Percentiles rank a stretch among this genome's conserved stretches.
These are phyloP conservation scores for Stylosanthes scabra DNA, from an alignment of 331 rosid species.

Conservation along the genomic window DNA sequence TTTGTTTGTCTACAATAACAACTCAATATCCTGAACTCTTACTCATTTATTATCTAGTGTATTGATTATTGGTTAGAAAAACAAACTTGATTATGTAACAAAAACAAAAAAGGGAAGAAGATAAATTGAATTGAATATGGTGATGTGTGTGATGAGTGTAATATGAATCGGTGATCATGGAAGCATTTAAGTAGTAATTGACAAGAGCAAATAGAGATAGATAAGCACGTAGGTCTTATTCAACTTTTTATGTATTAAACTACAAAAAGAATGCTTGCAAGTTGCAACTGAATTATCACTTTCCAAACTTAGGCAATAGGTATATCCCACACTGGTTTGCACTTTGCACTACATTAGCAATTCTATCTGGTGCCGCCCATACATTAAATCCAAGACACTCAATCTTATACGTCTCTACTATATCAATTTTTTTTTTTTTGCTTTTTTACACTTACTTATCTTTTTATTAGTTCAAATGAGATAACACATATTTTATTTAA, in stretches of 20 bases:
- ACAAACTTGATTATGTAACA: too few relatives aligned
- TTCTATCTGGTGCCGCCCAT: not conserved
- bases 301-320: not conserved
- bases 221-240: conserved; percentile 5
- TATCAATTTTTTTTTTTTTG: too few relatives aligned
- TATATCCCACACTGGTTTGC: not conserved
- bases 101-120: not conserved
- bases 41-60: too few relatives aligned
- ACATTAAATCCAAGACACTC: not conserved
- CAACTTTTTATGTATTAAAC: conserved; percentile 1
- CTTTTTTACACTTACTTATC: too few relatives aligned
- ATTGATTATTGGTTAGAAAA: too few relatives aligned
- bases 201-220: not conserved
- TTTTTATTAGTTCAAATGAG: too few relatives aligned
- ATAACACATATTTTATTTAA: too few relatives aligned
- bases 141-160: not conserved
- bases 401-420: not conserved
- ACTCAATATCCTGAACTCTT: too few relatives aligned
- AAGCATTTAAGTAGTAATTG: not conserved
- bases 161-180: not conserved
- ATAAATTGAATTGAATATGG: too few relatives aligned
- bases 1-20: too few relatives aligned
- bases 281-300: not conserved
- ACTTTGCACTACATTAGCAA: not conserved
- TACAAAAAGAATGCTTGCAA: not conserved